These are phyloP conservation scores for Bocquillonia castaneifolia DNA, from an alignment of 441 rosid genomes.

Conservation along the genomic window DNA sequence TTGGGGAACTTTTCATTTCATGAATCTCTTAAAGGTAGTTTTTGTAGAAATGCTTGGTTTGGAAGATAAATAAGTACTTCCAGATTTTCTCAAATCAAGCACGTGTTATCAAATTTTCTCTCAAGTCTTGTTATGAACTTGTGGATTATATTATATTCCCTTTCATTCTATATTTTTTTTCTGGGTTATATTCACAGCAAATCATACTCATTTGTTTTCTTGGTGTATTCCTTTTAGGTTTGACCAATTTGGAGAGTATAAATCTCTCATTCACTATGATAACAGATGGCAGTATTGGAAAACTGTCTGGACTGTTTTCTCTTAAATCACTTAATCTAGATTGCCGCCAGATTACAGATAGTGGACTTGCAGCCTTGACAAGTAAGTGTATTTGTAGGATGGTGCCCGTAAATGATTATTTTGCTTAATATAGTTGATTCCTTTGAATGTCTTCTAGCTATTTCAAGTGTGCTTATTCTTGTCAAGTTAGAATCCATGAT, in stretches of 20 bases:
- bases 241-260: slow-evolving; percentile 66
- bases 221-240: slow-evolving; percentile 39
- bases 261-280: slow-evolving; percentile 79
- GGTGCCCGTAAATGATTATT: background rate
- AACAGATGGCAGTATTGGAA: slow-evolving; percentile 60
- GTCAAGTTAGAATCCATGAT: background rate
- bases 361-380: slow-evolving; percentile 80
- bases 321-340: slow-evolving; percentile 83
- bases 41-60: background rate
- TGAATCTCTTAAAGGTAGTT: background rate
- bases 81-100: too few species aligned
- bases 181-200: background rate
- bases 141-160: background rate
- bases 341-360: slow-evolving; percentile 72
- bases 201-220: background rate
- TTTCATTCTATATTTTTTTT: background rate
- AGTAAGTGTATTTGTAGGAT: slow-evolving; percentile 40
- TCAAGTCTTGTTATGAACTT: background rate
- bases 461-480: background rate
- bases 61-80: background rate
- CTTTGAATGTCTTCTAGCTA: background rate
- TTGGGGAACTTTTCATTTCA: background rate
- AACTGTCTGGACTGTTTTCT: slow-evolving; percentile 65
- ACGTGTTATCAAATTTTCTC: background rate
- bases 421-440: background rate